Evolutionary conservation across 2,329 filamentous ascomycete genomes (phyloP), one percentile per base, ranked within the genome.

Genomic region (Arthrobotrys entomopaga): DNA sequence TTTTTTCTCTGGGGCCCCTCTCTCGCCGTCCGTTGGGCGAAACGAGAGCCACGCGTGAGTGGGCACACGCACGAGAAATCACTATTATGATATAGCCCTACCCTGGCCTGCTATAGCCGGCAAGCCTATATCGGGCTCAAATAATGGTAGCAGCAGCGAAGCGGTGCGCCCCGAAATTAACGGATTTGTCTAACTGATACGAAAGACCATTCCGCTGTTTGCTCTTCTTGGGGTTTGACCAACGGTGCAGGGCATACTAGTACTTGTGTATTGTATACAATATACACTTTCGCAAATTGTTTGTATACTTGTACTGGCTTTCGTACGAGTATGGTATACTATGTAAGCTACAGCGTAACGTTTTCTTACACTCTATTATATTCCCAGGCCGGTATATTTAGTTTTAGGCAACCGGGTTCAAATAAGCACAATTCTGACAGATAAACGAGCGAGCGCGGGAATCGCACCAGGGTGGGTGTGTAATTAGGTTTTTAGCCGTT

Each of bases 171-270:
- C 42, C 16, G 42, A 46, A 46, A 50, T 50, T 50, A 50, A 50
- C 48, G 48, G 20, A 50, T 50, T 22, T 5, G 48, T 50, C n/a
- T 50, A 8, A 6, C 16, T 13, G 48, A 50, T 50, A 50, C 48
- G 48, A 50, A 50, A 19, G 48, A 11, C n/a, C 42, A 5, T 6
- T 34, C 42, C 2, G 42, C 13, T 46, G 42, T 46, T 46, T 46
- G 42, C 10, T 34, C 29, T 34, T n/a, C 29, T 10, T 34, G 29
- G 29, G 10, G 29, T 34, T 34, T 34, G 29, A 8, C 29, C 29
- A 34, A 8, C 29, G 7, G 29, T 5, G 29, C 29, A 34, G 2
- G n/a, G n/a, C n/a, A n/a, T n/a, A n/a, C n/a, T n/a, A n/a, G n/a
- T n/a, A n/a, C n/a, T n/a, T n/a, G n/a, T n/a, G n/a, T n/a, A n/a